Evolutionary conservation across 1,139 yeast genomes (phyloP).

Genomic region (Saccharomyces uvarum): DNA sequence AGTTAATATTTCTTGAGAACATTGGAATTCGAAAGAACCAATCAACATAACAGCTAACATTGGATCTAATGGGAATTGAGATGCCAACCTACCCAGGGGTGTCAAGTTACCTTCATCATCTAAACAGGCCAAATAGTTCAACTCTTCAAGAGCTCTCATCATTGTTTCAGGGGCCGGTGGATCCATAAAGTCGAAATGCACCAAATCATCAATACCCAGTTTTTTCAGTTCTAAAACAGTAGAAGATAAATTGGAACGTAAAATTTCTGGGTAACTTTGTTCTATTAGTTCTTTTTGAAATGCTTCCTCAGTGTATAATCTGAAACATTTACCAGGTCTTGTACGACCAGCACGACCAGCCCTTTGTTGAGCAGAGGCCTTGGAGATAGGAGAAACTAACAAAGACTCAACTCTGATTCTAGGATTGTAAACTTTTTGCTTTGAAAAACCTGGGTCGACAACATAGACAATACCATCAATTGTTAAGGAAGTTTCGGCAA

Average conservation of each 20-base stretch:
- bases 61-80: slow-evolving; percentile 93
- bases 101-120: slow-evolving; percentile 91
- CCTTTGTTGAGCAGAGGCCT: slow-evolving; percentile 95
- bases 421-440: slow-evolving; percentile 94
- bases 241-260: slow-evolving; percentile 81
- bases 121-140: slow-evolving; percentile 80
- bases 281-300: slow-evolving; percentile 88
- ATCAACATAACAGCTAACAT: slow-evolving; percentile 89
- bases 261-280: slow-evolving; percentile 92
- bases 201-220: slow-evolving; percentile 90
- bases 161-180: slow-evolving; percentile 99
- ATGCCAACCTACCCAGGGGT: slow-evolving; percentile 77
- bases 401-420: slow-evolving; percentile 91
- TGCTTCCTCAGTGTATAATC: slow-evolving; percentile 94
- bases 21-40: slow-evolving; percentile 73
- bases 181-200: slow-evolving; percentile 97
- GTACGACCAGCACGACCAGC: slow-evolving; percentile 99
- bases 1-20: slow-evolving; percentile 83
- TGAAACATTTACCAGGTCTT: slow-evolving; percentile 94
- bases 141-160: slow-evolving; percentile 97
- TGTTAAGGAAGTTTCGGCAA: slow-evolving; percentile 95
- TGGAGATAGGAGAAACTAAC: slow-evolving; percentile 90
- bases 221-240: slow-evolving; percentile 90
- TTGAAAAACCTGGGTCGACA: slow-evolving; percentile 94
- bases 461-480: slow-evolving; percentile 97